These are phyloP conservation scores for Zalerion maritima DNA, from an alignment of 495 filamentous ascomycete species.

Conservation along the genomic window DNA sequence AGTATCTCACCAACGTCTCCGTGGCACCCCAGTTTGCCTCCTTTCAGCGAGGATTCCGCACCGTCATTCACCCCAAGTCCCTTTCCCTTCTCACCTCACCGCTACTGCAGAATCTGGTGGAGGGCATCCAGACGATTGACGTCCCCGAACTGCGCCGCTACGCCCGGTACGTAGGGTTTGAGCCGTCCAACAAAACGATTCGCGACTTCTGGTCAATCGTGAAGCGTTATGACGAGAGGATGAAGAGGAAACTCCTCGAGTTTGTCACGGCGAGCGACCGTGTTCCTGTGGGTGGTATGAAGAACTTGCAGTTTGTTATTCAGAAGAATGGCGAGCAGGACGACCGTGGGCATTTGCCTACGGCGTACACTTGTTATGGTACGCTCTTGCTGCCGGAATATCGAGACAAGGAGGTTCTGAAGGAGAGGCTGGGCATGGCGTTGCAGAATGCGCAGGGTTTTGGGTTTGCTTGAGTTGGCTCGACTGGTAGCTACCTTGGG, in stretches of 20 bases:
- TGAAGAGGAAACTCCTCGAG: slow-evolving; percentile 62
- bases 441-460: slow-evolving; percentile 90
- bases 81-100: slow-evolving; percentile 55
- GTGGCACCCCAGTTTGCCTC: slow-evolving; percentile 64
- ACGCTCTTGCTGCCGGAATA: slow-evolving; percentile 78
- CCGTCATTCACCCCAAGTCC: slow-evolving; percentile 53
- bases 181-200: slow-evolving; percentile 49
- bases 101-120: slow-evolving; percentile 60
- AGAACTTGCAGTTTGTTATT: slow-evolving; percentile 66
- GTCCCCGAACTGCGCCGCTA: slow-evolving; percentile 51
- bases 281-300: slow-evolving; percentile 69
- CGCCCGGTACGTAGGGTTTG: slow-evolving; percentile 68
- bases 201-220: slow-evolving; percentile 74
- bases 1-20: slow-evolving; percentile 66
- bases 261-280: slow-evolving; percentile 92
- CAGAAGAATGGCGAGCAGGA: slow-evolving; percentile 63
- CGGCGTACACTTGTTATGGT: slow-evolving; percentile 80
- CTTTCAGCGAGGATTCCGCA: slow-evolving; percentile 68
- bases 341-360: slow-evolving; percentile 46
- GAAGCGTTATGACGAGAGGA: slow-evolving; percentile 46
- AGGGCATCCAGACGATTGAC: slow-evolving; percentile 69
- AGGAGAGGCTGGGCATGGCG: slow-evolving; percentile 62
- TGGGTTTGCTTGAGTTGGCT: slow-evolving; percentile 47
- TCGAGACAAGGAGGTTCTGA: slow-evolving; percentile 46
- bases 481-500: too few relatives aligned